Evolutionary conservation across 805 yeast species (phyloP), one percentile per base, ranked within the genome.

Genomic region (Metschnikowia shivogae): DNA sequence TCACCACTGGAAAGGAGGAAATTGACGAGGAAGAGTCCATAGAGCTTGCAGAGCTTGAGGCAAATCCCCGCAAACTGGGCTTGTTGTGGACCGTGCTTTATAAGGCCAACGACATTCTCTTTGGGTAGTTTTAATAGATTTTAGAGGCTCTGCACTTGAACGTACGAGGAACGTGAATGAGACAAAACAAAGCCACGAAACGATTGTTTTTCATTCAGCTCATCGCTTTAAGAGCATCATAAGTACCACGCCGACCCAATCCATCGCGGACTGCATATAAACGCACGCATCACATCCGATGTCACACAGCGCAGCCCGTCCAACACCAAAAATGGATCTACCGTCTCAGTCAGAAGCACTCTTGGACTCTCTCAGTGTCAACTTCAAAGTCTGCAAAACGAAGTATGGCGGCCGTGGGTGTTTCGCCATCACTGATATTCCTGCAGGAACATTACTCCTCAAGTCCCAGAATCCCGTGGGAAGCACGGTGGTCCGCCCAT

Each of bases 401-500:
- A 58, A 61, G 34, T 76, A 74, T 43, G 72, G 78, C 4, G 85
- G 86, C n/a, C 66, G 86, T 44, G 86, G 86, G 1, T 80, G 84
- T 52, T 81, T 77, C 56, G 76, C 86, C 8, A 51, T 46, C 0
- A 26, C 29, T 2, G 46, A 55, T n/a, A 73, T 82, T 11, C 61
- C 70, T 11, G 53, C 58, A 29, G 77, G 68, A 7, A 69, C 78
- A 0, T 53, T 58, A 0, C 61, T 82, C 4, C 62, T 76, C 33
- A 45, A 37, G 7, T 73, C 77, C 13, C 48, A 56, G 3, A 44
- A 58, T 2, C 80, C 82, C 0, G 59, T 78, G 33, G 74, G 83
- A 8, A 63, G 72, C 12, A 67, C 78, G 1, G 67, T 82, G 3
- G 60, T 70, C 13, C 67, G 72, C 46, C 80, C 79, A 4, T 82